These are phyloP conservation scores for Stagonosporopsis rhizophila DNA, from an alignment of 2,329 filamentous ascomycete genomes.

Conservation along the genomic window DNA sequence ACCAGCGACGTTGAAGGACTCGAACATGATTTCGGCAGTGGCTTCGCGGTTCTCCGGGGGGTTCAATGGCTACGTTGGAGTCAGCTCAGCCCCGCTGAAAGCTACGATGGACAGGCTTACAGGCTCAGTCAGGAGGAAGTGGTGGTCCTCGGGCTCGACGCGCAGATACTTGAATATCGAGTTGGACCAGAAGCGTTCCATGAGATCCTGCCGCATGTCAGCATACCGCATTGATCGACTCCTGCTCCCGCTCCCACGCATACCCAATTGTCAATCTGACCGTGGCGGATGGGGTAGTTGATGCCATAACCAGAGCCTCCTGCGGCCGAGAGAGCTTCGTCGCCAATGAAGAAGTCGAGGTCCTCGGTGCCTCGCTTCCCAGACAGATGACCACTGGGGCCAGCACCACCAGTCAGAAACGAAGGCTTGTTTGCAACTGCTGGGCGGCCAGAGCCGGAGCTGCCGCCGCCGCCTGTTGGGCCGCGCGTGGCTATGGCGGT, in stretches of 20 bases:
- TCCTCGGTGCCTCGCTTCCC: conserved; percentile 96
- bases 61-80: conserved; percentile 79
- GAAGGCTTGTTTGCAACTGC: conserved; percentile 94
- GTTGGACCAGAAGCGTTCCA: conserved; percentile 99
- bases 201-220: conserved; percentile 74
- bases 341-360: conserved; percentile 97
- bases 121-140: conserved; percentile 96
- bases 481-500: conserved; percentile 98
- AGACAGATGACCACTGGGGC: conserved; percentile 80
- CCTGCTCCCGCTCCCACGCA: conserved; percentile 29
- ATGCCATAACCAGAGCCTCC: conserved; percentile 91
- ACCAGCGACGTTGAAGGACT: conserved; percentile 98
- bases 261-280: conserved; percentile 99
- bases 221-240: background rate
- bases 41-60: conserved; percentile 99
- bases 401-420: conserved; percentile 90
- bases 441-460: conserved; percentile 85
- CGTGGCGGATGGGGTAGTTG: conserved; percentile 96
- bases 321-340: conserved; percentile 87
- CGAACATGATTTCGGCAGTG: conserved; percentile 99
- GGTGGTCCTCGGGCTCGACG: conserved; percentile 97
- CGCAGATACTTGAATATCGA: conserved; percentile 99
- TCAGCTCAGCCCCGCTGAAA: conserved; percentile 16
- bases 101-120: conserved; percentile 60
- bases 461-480: conserved; percentile 70